Evolutionary conservation across 768 basidiomycete genomes (phyloP).

Genomic region (Boletus subparvulus): DNA sequence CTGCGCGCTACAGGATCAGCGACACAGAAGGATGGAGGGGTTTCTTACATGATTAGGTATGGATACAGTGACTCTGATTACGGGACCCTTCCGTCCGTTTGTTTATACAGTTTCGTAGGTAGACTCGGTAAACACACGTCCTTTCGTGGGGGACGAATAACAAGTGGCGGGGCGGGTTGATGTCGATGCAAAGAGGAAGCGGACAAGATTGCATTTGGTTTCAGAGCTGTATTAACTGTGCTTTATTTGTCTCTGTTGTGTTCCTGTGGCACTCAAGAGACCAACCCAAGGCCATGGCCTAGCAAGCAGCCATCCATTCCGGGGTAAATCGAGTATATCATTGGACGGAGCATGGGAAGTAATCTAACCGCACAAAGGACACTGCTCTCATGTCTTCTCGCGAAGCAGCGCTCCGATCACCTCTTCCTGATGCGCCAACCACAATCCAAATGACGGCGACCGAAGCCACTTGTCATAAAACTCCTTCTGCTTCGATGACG

Average conservation of each 20-base stretch:
- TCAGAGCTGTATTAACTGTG: conserved; percentile 15
- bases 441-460: conserved; percentile 74
- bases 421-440: conserved; percentile 75
- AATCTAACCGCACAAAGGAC: background rate
- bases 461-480: conserved; percentile 80
- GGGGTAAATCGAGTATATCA: background rate
- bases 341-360: background rate
- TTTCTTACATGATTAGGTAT: conserved; percentile 37
- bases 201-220: conserved; percentile 5
- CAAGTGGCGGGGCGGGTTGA: conserved; percentile 1
- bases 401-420: conserved; percentile 60
- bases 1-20: conserved; percentile 33
- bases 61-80: conserved; percentile 33
- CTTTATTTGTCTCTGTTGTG: conserved; percentile 29
- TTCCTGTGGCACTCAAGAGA: conserved; percentile 19
- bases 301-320: too few species aligned
- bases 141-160: conserved; percentile 9
- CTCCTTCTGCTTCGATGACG: conserved; percentile 57
- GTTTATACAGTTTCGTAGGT: conserved; percentile 29
- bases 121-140: conserved; percentile 14
- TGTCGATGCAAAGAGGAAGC: conserved; percentile 15
- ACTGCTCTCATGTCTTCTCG: conserved; percentile 8
- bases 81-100: conserved; percentile 13
- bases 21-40: conserved; percentile 15
- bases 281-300: too few species aligned